Conservation (phyloP, 192 early-diverging fungal genomes). For the Lunasporangiospora selenospora region DNA sequence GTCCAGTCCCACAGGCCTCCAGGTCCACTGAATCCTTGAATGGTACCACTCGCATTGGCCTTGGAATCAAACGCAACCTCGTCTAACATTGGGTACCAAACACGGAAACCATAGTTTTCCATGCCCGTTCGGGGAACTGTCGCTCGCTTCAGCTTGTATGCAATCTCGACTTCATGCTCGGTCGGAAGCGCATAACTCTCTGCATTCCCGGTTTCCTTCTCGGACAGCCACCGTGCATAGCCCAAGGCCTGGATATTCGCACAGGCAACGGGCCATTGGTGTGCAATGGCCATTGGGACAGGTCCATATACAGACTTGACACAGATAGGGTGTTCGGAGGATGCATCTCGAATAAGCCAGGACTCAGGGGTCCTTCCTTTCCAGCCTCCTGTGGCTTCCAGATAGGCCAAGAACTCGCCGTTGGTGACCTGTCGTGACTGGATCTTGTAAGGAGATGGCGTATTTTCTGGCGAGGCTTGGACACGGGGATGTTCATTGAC, state of each 20-base stretch:
- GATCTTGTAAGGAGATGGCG: conserved; percentile 62
- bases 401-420: conserved; percentile 71
- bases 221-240: conserved; percentile 67
- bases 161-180: conserved; percentile 72
- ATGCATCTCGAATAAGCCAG: not conserved
- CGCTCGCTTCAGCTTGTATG: conserved; percentile 33
- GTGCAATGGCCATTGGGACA: conserved; percentile 55
- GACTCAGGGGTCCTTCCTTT: conserved; percentile 66
- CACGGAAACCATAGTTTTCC: conserved; percentile 71
- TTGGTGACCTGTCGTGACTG: conserved; percentile 84
- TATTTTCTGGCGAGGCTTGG: conserved; percentile 11
- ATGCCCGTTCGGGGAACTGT: conserved; percentile 43
- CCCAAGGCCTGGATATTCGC: conserved; percentile 71
- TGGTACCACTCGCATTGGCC: not conserved
- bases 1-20: conserved; percentile 89
- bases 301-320: conserved; percentile 76
- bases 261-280: conserved; percentile 76
- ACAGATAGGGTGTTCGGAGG: conserved; percentile 12
- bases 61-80: conserved; percentile 44
- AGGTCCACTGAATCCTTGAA: conserved; percentile 48
- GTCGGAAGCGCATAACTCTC: conserved; percentile 62
- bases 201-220: conserved; percentile 33
- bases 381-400: conserved; percentile 31
- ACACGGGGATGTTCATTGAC: conserved; percentile 82
- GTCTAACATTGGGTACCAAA: conserved; percentile 65